Base-by-base conservation (phyloP, 352 stramenopile genomes). In the Pythium dissimile region DNA sequence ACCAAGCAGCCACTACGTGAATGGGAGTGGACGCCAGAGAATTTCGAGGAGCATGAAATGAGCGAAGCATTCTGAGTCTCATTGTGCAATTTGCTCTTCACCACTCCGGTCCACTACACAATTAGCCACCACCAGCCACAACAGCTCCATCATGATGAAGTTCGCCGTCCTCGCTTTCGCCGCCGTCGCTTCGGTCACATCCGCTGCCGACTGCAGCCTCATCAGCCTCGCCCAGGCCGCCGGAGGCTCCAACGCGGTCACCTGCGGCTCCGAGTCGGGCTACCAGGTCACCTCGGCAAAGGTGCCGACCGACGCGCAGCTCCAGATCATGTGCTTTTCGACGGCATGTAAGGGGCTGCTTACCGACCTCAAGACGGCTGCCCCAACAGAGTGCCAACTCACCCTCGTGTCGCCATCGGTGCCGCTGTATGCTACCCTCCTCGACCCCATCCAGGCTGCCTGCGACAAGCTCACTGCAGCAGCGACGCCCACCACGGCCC, bases 21-120 rank as follows among this genome's bases (percentile, higher is more conserved):
- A n/a, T n/a, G n/a, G n/a, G n/a, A n/a, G n/a, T n/a, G n/a, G n/a
- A n/a, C n/a, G n/a, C n/a, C n/a, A n/a, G n/a, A n/a, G n/a, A n/a
- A n/a, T n/a, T n/a, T n/a, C n/a, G n/a, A n/a, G n/a, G 34, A 41
- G 12, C 34, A 41, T n/a, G 12, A 15, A 41, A 15, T 54, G 41
- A 48, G 41, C 20, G 7, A 18, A n/a, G 26, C 27, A n/a, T 24
- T 31, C 20, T 16, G 1, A 37, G 34, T 21, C 21, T 56, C 48
- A 56, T 46, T 56, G 34, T 56, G 32, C 34, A 56, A 56, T 56
- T 56, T 28, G 48, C 48, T 26, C 26, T 44, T 31, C 39, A 56
- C 34, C 48, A 44, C 48, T 37, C 26, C 34, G 24, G 24, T 35
- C 32, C 48, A 51, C 38, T 45, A n/a, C n/a, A 41, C 34, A 41